Conservation (phyloP, 106 monocot species). For the Acorus calamus region DNA sequence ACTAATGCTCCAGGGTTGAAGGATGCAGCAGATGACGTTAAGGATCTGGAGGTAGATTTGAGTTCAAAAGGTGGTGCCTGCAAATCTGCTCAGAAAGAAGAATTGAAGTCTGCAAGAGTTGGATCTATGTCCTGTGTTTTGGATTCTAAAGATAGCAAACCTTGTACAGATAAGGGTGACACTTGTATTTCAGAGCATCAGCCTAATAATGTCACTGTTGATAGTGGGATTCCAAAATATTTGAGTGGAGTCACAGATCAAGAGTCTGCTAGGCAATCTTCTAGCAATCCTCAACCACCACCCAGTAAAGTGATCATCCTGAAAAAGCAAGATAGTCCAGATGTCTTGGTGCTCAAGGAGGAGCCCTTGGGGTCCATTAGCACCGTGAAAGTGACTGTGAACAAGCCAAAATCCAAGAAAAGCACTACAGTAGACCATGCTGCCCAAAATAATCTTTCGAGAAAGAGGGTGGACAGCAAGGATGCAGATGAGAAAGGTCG, state of each 20-base stretch:
- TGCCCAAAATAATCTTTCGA: slow-evolving; percentile 1
- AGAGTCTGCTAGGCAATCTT: not conserved
- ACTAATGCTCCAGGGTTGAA: slow-evolving; percentile 10
- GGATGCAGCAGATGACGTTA: slow-evolving; percentile 9
- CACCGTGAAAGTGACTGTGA: not conserved
- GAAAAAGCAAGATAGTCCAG: slow-evolving; percentile 7
- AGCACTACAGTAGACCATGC: slow-evolving; percentile 1
- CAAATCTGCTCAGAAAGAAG: slow-evolving; percentile 14
- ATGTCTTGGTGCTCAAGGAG: slow-evolving; percentile 6
- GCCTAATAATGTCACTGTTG: slow-evolving; percentile 10
- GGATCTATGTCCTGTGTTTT: no score
- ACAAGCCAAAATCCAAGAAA: not conserved
- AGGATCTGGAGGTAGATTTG: slow-evolving; percentile 18
- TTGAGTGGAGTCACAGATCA: not conserved
- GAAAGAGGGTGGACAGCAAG: not conserved
- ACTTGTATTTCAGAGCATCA: not conserved
- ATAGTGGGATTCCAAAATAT: slow-evolving; percentile 3
- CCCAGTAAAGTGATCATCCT: not conserved
- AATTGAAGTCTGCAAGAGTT: not conserved
- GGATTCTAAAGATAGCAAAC: no score
- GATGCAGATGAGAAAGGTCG: not conserved
- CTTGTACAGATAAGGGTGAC: no score
- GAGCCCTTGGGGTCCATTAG: slow-evolving; percentile 3
- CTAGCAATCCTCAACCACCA: slow-evolving; percentile 1
- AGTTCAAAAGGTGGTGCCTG: slow-evolving; percentile 5